phyloP scores from a whole-genome alignment of 139 green algal genomes.

The Chlorella sp. region DNA sequence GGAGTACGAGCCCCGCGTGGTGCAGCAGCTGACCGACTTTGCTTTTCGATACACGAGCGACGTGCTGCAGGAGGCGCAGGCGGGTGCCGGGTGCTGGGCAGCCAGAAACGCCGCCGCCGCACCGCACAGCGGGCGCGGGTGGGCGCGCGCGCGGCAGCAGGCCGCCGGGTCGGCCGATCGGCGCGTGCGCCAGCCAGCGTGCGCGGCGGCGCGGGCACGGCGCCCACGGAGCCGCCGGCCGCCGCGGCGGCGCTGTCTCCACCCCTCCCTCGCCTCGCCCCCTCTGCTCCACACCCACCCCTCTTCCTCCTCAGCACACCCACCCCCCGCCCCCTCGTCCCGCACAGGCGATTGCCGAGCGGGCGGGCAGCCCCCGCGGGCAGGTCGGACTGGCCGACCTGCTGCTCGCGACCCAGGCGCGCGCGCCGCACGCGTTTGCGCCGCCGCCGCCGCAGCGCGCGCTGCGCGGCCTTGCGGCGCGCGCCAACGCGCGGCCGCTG shows the following conservation, averaged over 20 bases:
- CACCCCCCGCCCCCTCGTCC: neutral
- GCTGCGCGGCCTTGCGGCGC: slow-evolving; percentile 37
- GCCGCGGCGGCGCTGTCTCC: no score
- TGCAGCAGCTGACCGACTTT: slow-evolving; percentile 82
- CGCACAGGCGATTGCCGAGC: slow-evolving; percentile 30
- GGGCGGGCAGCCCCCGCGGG: slow-evolving; percentile 26
- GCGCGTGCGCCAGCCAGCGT: no score
- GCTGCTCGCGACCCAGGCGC: slow-evolving; percentile 63
- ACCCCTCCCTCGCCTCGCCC: no score
- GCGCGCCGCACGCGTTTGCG: slow-evolving; percentile 37
- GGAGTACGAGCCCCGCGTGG: slow-evolving; percentile 78
- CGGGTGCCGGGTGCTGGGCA: no score
- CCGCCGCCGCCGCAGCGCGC: slow-evolving; percentile 50
- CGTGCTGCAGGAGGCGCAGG: slow-evolving; percentile 76
- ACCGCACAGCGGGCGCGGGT: slow-evolving; percentile 22
- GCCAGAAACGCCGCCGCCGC: no score
- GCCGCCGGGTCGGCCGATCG: no score
- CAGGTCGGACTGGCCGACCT: slow-evolving; percentile 65
- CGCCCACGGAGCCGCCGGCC: no score
- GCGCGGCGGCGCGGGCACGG: slow-evolving; percentile 36
- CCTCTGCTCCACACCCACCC: no score
- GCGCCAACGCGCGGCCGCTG: slow-evolving; percentile 50
- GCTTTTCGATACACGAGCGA: slow-evolving; percentile 78
- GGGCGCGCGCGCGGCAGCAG: slow-evolving; percentile 27
- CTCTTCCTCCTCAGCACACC: neutral